Evolutionary conservation across 169 alveolate species (phyloP).

Genomic region (Cryptosporidium canis): DNA sequence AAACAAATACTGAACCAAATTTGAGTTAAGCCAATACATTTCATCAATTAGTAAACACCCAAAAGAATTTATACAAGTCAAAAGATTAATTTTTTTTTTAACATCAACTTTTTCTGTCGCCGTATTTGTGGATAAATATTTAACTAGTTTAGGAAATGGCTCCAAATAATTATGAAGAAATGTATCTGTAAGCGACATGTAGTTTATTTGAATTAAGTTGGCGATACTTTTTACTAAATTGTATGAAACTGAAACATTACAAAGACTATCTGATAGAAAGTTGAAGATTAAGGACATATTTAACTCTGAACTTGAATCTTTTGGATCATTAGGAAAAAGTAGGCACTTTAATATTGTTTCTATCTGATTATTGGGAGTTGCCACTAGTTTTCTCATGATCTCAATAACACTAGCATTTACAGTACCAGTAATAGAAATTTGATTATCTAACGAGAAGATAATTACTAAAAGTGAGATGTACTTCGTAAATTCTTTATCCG

Average conservation of each 20-base stretch:
- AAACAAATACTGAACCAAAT: background rate
- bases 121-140: background rate
- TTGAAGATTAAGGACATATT: background rate
- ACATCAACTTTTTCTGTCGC: background rate
- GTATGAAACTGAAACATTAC: background rate
- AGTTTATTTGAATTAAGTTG: conserved; percentile 20
- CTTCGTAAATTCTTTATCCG: background rate
- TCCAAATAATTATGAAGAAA: conserved; percentile 27
- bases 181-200: background rate
- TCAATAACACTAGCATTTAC: conserved; percentile 13
- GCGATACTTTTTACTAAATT: conserved; percentile 3
- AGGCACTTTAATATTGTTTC: background rate
- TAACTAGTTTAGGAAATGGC: conserved; percentile 43
- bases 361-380: background rate
- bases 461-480: background rate
- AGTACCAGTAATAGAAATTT: background rate
- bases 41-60: conserved; percentile 7
- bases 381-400: background rate
- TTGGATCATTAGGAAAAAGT: background rate
- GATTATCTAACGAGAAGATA: conserved; percentile 7
- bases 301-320: background rate
- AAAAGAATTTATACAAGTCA: background rate
- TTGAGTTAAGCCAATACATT: conserved; percentile 27
- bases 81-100: background rate
- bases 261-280: background rate